Evolutionary conservation across 495 filamentous ascomycete genomes (phyloP).

Genomic region (Trichoderma reesei): DNA sequence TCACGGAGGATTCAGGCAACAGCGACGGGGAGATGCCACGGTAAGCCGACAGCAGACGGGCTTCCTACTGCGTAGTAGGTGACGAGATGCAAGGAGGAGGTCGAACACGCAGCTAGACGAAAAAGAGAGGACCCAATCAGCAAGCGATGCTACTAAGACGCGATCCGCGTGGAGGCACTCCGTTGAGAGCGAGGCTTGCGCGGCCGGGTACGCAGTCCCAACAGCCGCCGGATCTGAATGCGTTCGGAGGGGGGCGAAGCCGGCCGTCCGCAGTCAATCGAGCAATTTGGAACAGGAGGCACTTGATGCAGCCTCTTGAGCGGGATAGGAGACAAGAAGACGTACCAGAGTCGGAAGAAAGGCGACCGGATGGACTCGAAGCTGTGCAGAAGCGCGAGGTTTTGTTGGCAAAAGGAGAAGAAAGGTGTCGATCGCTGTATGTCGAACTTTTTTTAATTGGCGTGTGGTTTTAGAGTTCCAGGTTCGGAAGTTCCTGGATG

Average conservation of each 20-base stretch:
- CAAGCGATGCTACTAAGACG: no score
- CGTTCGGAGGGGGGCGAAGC: neutral
- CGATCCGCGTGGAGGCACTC: no score
- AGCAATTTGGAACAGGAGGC: neutral
- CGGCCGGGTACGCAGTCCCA: neutral
- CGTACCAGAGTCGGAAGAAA: neutral
- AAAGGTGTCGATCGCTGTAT: neutral
- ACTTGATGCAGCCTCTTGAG: neutral
- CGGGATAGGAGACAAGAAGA: neutral
- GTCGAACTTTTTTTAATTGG: no score
- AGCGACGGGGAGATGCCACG: conserved; percentile 1
- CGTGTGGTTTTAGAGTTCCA: neutral
- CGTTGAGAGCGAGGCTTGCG: neutral
- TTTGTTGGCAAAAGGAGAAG: neutral
- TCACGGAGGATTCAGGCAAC: neutral
- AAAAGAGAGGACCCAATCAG: neutral
- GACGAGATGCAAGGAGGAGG: neutral
- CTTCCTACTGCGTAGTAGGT: no score
- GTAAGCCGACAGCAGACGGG: neutral
- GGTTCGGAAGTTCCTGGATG: neutral
- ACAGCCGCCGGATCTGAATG: neutral
- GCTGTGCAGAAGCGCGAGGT: neutral
- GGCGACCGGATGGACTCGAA: neutral
- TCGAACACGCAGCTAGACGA: neutral
- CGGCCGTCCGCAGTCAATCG: neutral